Evolutionary conservation across 2,329 filamentous ascomycete genomes (phyloP).

Genomic region (Pseudogymnoascus verrucosus): DNA sequence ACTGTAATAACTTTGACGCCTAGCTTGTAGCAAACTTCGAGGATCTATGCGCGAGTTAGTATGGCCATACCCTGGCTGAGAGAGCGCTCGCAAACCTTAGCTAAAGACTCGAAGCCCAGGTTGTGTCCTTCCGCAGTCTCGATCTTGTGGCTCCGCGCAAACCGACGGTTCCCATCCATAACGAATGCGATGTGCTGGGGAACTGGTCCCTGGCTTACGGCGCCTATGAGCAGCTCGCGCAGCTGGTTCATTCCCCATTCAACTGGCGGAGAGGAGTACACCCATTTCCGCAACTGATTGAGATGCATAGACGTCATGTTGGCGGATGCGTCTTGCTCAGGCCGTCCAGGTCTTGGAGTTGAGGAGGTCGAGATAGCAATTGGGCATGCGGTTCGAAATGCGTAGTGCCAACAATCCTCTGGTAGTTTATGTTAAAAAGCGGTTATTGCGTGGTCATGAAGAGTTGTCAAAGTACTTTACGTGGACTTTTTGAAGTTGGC

Average conservation of each 20-base stretch:
- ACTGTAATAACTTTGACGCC: constrained; percentile 96
- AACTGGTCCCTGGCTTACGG: constrained; percentile 81
- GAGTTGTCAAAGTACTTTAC: background rate
- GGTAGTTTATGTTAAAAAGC: background rate
- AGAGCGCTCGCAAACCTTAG: constrained; percentile 51
- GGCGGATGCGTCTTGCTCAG: background rate
- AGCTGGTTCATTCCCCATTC: constrained; percentile 79
- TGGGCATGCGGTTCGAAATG: background rate
- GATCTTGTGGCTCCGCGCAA: constrained; percentile 81
- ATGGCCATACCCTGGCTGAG: background rate
- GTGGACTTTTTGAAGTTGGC: constrained; percentile 7
- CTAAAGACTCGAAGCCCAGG: constrained; percentile 88
- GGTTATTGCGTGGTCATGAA: background rate
- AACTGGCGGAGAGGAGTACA: constrained; percentile 79
- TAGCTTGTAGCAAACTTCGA: constrained; percentile 97
- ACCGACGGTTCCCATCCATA: constrained; percentile 96
- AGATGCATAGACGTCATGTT: constrained; percentile 46
- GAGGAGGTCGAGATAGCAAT: background rate
- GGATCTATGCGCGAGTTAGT: constrained; percentile 49
- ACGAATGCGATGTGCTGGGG: constrained; percentile 97
- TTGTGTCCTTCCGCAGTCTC: constrained; percentile 96
- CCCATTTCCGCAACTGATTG: constrained; percentile 61
- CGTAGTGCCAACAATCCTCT: background rate
- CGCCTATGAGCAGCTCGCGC: constrained; percentile 78
- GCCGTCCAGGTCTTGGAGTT: background rate